Evolutionary conservation across 2,329 filamentous ascomycete species (phyloP), one percentile per base, ranked within the genome.

Genomic region (Arthroderma sp.): DNA sequence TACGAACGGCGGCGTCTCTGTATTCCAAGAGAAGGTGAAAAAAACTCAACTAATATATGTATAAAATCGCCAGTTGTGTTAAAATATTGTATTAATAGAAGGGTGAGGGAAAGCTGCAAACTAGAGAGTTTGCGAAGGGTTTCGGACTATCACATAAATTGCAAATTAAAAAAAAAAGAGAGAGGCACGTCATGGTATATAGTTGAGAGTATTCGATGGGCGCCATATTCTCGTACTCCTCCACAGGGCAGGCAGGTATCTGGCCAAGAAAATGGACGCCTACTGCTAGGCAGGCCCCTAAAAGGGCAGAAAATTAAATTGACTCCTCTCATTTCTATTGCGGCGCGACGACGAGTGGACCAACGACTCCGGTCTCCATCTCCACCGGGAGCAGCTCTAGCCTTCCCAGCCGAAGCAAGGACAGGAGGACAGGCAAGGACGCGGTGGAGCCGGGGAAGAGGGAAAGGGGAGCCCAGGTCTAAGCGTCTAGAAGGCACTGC

Each of bases 381-480:
- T 55, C 39, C 39, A 55, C 54, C 54, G 54, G 39, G 38, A 44
- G n/a, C 44, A 51, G 54, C 54, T 55, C 54, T 39, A 55, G 54
- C 37, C 54, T 55, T 55, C 39, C 37, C 33, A 44, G 17, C 51
- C 54, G 33, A 55, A 44, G 25, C 23, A 51, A 25, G 25, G 44
- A 31, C 15, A 38, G 35, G 35, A 33, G 54, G 54, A 55, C 54
- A 44, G 25, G 23, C 33, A 55, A 55, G 33, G 37, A 15, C 37
- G 31, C 33, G 56, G 59, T 60, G 59, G 59, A 60, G 59, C 56
- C 59, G 59, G 59, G 59, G 59, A 58, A 60, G 54, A 60, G 47
- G 56, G 54, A 58, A 55, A 56, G 38, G 56, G 35, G 54, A 53
- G 53, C 51, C 56, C 43, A 47, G 55, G 57, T 38, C 33, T 54